phyloP scores from a whole-genome alignment of 805 yeast genomes.

The Hanseniaspora valbyensis region DNA sequence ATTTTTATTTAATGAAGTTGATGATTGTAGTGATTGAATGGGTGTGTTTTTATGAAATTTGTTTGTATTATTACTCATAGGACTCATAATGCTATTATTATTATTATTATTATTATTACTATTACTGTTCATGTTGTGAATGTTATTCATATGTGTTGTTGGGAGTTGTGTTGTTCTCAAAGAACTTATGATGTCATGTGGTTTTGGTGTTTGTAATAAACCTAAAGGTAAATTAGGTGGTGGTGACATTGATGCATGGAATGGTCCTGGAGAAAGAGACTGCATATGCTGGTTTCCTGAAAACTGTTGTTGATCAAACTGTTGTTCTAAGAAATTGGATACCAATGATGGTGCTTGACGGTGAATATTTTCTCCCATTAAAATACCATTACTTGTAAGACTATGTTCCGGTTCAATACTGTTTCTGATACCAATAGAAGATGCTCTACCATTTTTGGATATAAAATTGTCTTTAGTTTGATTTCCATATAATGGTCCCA shows the following conservation, averaged over 20 bases:
- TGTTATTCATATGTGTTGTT: not conserved
- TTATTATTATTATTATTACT: not conserved
- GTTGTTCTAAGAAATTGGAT: conserved; percentile 1
- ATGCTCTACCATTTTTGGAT: not conserved
- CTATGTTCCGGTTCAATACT: not conserved
- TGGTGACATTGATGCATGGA: conserved; percentile 11
- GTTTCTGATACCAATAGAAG: not conserved
- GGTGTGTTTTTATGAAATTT: not conserved
- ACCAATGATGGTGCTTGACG: conserved; percentile 8
- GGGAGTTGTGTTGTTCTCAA: conserved; percentile 11
- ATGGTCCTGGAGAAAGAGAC: conserved; percentile 9
- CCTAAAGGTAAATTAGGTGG: conserved; percentile 3
- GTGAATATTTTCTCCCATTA: not conserved
- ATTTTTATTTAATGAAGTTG: not conserved
- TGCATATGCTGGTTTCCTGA: not conserved
- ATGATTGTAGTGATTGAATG: not conserved
- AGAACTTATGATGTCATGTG: conserved; percentile 13
- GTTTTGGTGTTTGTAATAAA: conserved; percentile 12
- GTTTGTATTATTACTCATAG: not conserved
- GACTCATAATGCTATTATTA: not conserved
- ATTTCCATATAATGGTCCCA: not conserved
- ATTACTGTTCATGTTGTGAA: not conserved
- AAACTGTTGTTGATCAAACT: conserved; percentile 1
- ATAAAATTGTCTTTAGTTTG: not conserved
- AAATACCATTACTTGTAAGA: not conserved